Conservation (phyloP, 1,139 yeast genomes). For the Lodderomyces margitis region DNA sequence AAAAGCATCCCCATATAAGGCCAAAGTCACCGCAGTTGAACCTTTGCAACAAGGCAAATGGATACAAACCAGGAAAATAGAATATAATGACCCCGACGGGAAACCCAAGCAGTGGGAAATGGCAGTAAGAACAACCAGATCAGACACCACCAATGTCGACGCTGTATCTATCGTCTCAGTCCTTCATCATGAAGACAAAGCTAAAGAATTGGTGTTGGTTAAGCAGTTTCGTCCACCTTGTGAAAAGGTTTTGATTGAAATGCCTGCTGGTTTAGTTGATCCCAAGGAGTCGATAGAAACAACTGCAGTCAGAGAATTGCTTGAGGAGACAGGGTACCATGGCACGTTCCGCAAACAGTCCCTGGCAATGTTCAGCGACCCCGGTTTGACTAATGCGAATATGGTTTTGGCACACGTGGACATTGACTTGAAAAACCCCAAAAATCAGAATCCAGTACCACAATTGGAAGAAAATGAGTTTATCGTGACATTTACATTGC, state of each 20-base stretch:
- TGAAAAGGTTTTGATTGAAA: constrained; percentile 80
- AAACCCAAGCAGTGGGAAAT: constrained; percentile 78
- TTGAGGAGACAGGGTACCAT: constrained; percentile 89
- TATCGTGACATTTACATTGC: constrained; percentile 76
- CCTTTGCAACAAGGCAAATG: constrained; percentile 37
- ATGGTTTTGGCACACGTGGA: constrained; percentile 76
- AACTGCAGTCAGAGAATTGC: constrained; percentile 83
- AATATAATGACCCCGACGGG: constrained; percentile 71
- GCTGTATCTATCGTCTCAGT: constrained; percentile 88
- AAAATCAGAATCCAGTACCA: constrained; percentile 67
- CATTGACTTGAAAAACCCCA: constrained; percentile 64
- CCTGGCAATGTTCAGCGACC: constrained; percentile 73
- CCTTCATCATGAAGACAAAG: constrained; percentile 43
- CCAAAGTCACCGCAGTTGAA: constrained; percentile 33
- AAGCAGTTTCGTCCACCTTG: constrained; percentile 94
- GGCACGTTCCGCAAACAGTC: constrained; percentile 56
- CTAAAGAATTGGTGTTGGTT: constrained; percentile 65
- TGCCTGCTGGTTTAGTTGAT: constrained; percentile 94
- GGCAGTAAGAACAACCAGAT: constrained; percentile 81
- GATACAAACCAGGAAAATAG: constrained; percentile 55
- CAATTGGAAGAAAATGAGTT: constrained; percentile 86
- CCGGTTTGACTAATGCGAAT: constrained; percentile 92
- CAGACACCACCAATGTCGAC: constrained; percentile 64
- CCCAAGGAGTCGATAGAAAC: constrained; percentile 72
- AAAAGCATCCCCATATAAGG: constrained; percentile 36